A percentile compares a stretch with the other conserved stretches of the same genome.
Conservation (phyloP, 352 stramenopile species). For the Globisporangium ultimum region DNA sequence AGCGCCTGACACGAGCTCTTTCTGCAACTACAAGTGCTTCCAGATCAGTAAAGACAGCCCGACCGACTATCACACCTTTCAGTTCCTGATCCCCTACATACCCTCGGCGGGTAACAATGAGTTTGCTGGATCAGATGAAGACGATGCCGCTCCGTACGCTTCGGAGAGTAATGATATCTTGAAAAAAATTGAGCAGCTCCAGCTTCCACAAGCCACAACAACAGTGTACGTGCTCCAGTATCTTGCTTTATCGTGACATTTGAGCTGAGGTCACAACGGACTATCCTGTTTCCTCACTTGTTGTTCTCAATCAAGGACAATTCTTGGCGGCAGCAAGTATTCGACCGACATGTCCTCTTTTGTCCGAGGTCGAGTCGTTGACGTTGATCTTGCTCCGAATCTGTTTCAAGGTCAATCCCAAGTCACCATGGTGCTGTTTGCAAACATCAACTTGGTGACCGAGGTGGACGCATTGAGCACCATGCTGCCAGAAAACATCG, state of each 20-base stretch:
- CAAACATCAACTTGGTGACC: not conserved
- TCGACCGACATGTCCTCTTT: not conserved
- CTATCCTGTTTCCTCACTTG: not conserved
- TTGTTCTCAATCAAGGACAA: not conserved
- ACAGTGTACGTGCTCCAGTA: not conserved
- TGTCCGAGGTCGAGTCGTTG: not conserved
- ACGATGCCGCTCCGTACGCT: not conserved
- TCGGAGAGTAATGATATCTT: not conserved
- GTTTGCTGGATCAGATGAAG: not conserved
- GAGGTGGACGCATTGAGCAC: not conserved
- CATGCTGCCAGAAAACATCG: not conserved
- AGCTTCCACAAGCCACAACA: not conserved
- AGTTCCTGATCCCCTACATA: not conserved
- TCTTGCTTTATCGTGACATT: not conserved
- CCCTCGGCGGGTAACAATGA: not conserved
- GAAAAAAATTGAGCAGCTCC: not conserved
- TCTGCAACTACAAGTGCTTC: not conserved
- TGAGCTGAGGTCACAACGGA: not conserved
- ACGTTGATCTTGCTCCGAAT: not conserved
- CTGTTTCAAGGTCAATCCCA: not conserved
- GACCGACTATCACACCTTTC: not conserved
- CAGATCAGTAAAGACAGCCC: not conserved
- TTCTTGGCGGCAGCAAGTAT: not conserved
- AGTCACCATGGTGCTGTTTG: not conserved
- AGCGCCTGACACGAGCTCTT: not conserved